A percentile compares a stretch with the other conserved stretches of the same genome.
Evolutionary conservation across 371 early-diverging fungal species (phyloP).

Genomic region (Mucor irregularis): DNA sequence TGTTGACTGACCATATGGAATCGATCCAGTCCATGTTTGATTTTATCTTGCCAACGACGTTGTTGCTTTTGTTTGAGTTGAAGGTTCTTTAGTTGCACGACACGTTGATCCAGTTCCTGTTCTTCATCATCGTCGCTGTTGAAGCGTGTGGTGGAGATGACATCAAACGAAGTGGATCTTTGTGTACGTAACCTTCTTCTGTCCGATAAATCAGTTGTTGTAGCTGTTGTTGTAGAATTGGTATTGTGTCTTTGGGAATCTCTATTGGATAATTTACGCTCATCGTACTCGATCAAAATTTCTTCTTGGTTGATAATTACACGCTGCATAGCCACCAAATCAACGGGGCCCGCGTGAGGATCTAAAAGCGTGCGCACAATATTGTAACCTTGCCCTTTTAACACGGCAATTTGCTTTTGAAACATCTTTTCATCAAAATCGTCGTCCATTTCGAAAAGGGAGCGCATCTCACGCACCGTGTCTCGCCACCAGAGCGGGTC

Average conservation of each 20-base stretch:
- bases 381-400: slow-evolving; percentile 88
- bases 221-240: neutral
- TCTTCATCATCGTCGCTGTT: slow-evolving; percentile 2
- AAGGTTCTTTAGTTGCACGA: neutral
- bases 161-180: slow-evolving; percentile 41
- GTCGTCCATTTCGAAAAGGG: slow-evolving; percentile 66
- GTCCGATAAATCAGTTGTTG: slow-evolving; percentile 3
- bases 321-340: slow-evolving; percentile 57
- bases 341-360: slow-evolving; percentile 55
- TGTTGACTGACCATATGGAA: slow-evolving; percentile 11
- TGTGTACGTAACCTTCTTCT: slow-evolving; percentile 29
- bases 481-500: slow-evolving; percentile 80
- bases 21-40: slow-evolving; percentile 16
- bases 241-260: neutral
- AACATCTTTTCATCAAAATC: slow-evolving; percentile 86
- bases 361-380: slow-evolving; percentile 69
- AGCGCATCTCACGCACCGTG: slow-evolving; percentile 64
- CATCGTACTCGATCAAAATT: slow-evolving; percentile 46
- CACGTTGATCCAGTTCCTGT: slow-evolving; percentile 1
- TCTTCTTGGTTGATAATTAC: slow-evolving; percentile 60
- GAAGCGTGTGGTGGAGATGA: slow-evolving; percentile 14
- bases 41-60: slow-evolving; percentile 16
- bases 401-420: slow-evolving; percentile 76
- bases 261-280: slow-evolving; percentile 19
- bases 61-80: neutral